Conservation (phyloP, 306 rosid genomes). For the Gastrolobium villosum region DNA sequence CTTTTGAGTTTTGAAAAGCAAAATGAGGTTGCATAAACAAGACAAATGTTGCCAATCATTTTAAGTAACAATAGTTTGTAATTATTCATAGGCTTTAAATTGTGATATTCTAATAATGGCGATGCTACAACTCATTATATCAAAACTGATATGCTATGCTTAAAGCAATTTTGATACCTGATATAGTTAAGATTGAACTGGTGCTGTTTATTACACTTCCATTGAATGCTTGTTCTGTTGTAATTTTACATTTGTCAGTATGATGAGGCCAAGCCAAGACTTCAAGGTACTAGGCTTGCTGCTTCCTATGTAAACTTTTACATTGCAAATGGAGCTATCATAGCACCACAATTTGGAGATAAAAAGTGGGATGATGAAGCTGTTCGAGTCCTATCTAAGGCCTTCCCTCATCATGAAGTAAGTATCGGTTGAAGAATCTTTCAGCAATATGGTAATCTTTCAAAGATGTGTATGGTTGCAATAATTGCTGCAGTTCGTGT, state of each 20-base stretch:
- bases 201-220: slow-evolving; percentile 24
- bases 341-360: slow-evolving; percentile 92
- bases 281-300: slow-evolving; percentile 80
- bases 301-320: slow-evolving; percentile 95
- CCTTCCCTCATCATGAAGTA: slow-evolving; percentile 82
- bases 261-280: slow-evolving; percentile 72
- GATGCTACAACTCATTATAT: slow-evolving; percentile 18
- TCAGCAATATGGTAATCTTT: slow-evolving; percentile 12
- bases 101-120: slow-evolving; percentile 33
- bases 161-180: slow-evolving; percentile 29
- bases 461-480: slow-evolving; percentile 18
- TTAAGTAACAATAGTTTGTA: slow-evolving; percentile 22
- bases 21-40: slow-evolving; percentile 31
- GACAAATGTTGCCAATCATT: slow-evolving; percentile 26
- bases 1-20: slow-evolving; percentile 26
- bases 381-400: slow-evolving; percentile 65
- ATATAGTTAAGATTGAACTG: not conserved
- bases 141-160: slow-evolving; percentile 19
- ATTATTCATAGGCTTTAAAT: not conserved
- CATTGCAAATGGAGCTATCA: slow-evolving; percentile 86
- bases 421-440: slow-evolving; percentile 53
- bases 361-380: slow-evolving; percentile 89
- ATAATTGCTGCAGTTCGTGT: slow-evolving; percentile 34
- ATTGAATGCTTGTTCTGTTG: slow-evolving; percentile 13
- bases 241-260: slow-evolving; percentile 53